Conservation (phyloP, 768 basidiomycete genomes). For the Hygrophoropsis aurantiaca region DNA sequence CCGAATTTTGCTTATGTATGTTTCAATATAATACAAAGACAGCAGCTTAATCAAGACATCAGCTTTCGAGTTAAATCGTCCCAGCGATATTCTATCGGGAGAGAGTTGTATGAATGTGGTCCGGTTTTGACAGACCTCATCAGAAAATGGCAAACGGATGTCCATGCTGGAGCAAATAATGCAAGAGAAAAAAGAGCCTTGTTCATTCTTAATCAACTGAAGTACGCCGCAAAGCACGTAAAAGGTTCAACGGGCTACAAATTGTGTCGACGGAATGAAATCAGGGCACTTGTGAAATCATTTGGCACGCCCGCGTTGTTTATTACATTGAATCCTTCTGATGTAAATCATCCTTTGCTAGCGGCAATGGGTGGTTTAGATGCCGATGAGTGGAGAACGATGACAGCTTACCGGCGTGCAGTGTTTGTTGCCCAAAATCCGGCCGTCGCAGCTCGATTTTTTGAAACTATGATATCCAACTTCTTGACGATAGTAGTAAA, state of each 20-base stretch:
- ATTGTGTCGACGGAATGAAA: slow-evolving; percentile 36
- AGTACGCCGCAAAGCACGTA: slow-evolving; percentile 14
- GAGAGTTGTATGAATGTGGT: neutral
- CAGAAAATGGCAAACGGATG: no score
- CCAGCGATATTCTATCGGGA: neutral
- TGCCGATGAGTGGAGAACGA: neutral
- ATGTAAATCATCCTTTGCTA: slow-evolving; percentile 37
- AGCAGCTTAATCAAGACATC: neutral
- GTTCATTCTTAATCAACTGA: slow-evolving; percentile 14
- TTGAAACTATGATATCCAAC: no score
- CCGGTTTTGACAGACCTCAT: neutral
- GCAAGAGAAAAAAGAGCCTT: neutral
- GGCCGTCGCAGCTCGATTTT: no score
- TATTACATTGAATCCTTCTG: slow-evolving; percentile 46
- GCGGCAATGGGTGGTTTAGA: slow-evolving; percentile 3
- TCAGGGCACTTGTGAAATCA: slow-evolving; percentile 30
- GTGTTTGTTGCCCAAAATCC: neutral
- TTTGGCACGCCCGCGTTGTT: slow-evolving; percentile 41
- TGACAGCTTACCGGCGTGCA: neutral
- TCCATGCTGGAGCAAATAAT: no score
- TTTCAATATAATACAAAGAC: neutral
- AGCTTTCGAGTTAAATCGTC: no score
- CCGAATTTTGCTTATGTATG: neutral
- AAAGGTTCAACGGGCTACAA: slow-evolving; percentile 29
- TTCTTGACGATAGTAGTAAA: neutral